These are phyloP conservation scores for Trichophaea hybrida DNA, from an alignment of 2,329 filamentous ascomycete genomes.

Conservation along the genomic window DNA sequence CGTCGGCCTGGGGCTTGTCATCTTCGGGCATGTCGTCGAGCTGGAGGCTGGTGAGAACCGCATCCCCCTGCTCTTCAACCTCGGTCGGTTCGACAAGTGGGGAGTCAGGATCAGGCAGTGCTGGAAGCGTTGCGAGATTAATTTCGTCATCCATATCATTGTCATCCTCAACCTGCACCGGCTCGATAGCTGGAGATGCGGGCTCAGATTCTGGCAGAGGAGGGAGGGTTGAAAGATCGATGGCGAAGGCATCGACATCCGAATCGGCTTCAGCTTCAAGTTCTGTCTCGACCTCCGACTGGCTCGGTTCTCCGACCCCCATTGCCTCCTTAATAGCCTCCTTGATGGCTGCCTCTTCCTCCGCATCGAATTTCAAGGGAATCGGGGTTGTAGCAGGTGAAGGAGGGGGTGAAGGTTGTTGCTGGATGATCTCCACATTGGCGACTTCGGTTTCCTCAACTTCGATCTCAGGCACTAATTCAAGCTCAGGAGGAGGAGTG, in stretches of 20 bases:
- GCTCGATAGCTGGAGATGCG: not conserved
- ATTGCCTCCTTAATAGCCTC: not conserved
- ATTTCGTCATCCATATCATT: not conserved
- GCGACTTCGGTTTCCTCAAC: not conserved
- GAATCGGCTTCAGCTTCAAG: not conserved
- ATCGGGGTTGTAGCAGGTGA: not conserved
- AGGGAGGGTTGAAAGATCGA: not conserved
- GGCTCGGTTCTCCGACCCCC: not conserved
- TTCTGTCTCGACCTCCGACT: not conserved
- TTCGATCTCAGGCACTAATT: not conserved
- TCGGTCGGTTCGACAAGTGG: not conserved
- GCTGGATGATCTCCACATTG: not conserved
- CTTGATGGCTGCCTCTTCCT: not conserved
- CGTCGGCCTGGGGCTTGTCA: not conserved
- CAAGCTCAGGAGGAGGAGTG: not conserved
- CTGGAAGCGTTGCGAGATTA: not conserved
- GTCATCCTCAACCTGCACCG: not conserved
- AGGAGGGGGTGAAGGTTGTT: not conserved
- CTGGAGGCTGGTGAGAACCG: not conserved
- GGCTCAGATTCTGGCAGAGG: not conserved
- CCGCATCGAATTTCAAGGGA: not conserved
- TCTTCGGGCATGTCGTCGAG: not conserved
- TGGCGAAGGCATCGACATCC: not conserved
- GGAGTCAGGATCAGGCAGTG: not conserved
- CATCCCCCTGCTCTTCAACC: not conserved